These are phyloP conservation scores for Macroventuria anomochaeta DNA, from an alignment of 2,329 filamentous ascomycete species.

Conservation along the genomic window DNA sequence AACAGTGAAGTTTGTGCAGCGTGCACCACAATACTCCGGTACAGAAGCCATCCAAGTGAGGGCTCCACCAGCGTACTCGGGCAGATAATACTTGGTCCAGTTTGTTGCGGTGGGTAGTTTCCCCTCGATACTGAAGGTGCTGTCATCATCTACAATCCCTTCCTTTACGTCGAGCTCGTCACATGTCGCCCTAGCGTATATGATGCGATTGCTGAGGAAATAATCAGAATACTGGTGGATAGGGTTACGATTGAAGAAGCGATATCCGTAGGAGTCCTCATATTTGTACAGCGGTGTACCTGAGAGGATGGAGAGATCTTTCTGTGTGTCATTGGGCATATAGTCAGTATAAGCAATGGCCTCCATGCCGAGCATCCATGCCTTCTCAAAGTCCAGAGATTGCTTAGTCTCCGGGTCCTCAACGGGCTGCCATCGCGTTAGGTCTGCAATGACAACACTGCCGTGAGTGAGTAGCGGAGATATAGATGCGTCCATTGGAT, in stretches of 20 bases:
- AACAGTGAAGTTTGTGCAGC: constrained; percentile 46
- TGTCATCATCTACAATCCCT: not conserved
- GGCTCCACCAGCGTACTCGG: constrained; percentile 24
- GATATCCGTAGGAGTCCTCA: constrained; percentile 32
- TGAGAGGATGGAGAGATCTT: constrained; percentile 28
- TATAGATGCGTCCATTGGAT: constrained; percentile 41
- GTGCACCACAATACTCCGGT: constrained; percentile 29
- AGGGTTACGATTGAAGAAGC: constrained; percentile 45
- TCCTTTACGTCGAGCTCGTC: constrained; percentile 23
- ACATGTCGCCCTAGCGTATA: constrained; percentile 32
- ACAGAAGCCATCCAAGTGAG: constrained; percentile 37
- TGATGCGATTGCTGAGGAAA: constrained; percentile 30
- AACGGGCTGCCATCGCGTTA: constrained; percentile 38
- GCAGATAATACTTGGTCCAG: constrained; percentile 25
- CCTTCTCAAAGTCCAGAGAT: too few relatives aligned
- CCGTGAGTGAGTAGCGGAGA: constrained; percentile 37
- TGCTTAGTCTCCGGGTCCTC: too few relatives aligned
- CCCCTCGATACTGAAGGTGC: constrained; percentile 22
- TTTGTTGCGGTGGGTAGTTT: constrained; percentile 16
- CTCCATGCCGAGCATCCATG: constrained; percentile 42
- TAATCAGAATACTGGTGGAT: constrained; percentile 38
- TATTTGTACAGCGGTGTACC: constrained; percentile 39
- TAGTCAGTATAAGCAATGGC: constrained; percentile 33
- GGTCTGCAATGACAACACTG: constrained; percentile 35
- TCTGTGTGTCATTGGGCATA: constrained; percentile 17